These are phyloP conservation scores for Fusarium illudens DNA, from an alignment of 2,329 filamentous ascomycete genomes.

Conservation along the genomic window DNA sequence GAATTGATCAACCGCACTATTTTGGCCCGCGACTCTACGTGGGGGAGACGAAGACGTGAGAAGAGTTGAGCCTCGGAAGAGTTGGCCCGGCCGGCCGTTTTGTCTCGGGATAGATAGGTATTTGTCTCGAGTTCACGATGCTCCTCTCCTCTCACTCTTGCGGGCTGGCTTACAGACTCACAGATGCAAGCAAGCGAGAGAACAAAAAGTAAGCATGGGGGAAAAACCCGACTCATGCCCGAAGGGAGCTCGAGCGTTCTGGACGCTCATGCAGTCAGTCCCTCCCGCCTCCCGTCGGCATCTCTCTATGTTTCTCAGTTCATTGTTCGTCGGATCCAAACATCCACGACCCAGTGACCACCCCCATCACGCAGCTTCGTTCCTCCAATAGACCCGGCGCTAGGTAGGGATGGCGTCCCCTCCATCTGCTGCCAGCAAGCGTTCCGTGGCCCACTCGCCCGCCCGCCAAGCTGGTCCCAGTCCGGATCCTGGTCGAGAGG, in stretches of 20 bases:
- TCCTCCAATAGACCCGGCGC: conserved; percentile 25
- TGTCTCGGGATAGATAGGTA: not conserved
- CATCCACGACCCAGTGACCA: not conserved
- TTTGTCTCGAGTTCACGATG: not conserved
- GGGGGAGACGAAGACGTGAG: not conserved
- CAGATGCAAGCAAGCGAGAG: not conserved
- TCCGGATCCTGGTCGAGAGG: conserved; percentile 15
- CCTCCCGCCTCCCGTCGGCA: not conserved
- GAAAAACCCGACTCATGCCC: not conserved
- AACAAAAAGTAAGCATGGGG: not conserved
- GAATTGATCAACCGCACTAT: conserved; percentile 28
- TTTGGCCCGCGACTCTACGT: not conserved
- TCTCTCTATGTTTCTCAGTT: not conserved
- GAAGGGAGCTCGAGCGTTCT: conserved; percentile 3
- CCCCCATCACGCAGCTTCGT: not conserved
- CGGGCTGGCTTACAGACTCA: not conserved
- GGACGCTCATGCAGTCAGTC: not conserved
- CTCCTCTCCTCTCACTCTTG: not conserved
- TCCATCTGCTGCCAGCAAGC: conserved; percentile 8
- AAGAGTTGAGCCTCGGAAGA: not conserved
- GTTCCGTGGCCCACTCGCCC: conserved; percentile 22
- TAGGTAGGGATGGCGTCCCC: conserved; percentile 14
- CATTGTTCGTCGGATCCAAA: not conserved
- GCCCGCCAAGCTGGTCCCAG: conserved; percentile 24
- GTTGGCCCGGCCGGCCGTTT: conserved; percentile 29